These are phyloP conservation scores for Pseudogymnoascus sp. DNA, from an alignment of 2,329 filamentous ascomycete species.

Conservation along the genomic window DNA sequence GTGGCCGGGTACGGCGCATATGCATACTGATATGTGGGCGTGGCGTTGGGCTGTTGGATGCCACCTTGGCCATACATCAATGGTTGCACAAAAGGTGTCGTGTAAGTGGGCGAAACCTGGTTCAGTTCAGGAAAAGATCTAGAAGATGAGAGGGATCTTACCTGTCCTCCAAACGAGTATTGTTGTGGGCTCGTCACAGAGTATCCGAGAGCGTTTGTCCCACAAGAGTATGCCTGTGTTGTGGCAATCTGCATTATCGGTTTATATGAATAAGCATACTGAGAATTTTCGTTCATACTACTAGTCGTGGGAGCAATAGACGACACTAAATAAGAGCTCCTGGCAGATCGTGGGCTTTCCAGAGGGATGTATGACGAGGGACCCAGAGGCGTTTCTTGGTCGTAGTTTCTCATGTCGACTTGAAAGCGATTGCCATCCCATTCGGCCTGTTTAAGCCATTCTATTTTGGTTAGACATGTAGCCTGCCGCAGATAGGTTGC, in stretches of 20 bases:
- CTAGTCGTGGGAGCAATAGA: conserved; percentile 1
- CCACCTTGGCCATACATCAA: conserved; percentile 6
- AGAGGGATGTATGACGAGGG: not conserved
- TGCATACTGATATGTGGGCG: conserved; percentile 7
- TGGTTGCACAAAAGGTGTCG: not conserved
- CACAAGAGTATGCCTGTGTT: conserved; percentile 1
- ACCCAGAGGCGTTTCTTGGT: not conserved
- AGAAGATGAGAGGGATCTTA: not conserved
- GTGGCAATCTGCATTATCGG: conserved; percentile 7
- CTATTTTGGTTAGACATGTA: not conserved
- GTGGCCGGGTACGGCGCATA: not conserved
- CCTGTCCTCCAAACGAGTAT: not conserved
- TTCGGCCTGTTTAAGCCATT: conserved; percentile 3
- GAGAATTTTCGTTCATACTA: conserved; percentile 4
- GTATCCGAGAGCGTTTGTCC: not conserved
- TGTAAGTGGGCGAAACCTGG: conserved; percentile 4
- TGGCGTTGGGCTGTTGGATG: not conserved
- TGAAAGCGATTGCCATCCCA: conserved; percentile 1
- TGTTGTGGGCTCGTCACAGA: not conserved
- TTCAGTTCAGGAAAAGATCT: not conserved
- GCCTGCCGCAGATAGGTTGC: not conserved
- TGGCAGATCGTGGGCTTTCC: not conserved
- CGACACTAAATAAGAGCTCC: not conserved
- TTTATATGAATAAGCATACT: conserved; percentile 1
- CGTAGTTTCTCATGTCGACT: conserved; percentile 5